Evolutionary conservation across 805 yeast genomes (phyloP), one percentile per base, ranked within the genome.

Genomic region (Isabelozyma heimii): DNA sequence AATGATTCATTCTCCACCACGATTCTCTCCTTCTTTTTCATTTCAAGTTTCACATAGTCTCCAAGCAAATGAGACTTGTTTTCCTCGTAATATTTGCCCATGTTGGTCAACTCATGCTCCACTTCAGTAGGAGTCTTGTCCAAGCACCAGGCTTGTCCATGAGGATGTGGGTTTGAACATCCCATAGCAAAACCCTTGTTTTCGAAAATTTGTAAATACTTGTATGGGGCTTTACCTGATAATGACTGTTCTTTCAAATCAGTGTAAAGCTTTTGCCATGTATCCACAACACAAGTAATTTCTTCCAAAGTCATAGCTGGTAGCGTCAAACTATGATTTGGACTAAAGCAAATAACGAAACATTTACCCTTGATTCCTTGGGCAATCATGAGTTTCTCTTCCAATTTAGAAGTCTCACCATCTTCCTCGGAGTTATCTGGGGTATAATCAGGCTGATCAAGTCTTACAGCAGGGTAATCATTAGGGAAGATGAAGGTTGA

Each of bases 101-200:
- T 72, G 44, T 81, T 73, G 4, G 58, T 64, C 44, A 83, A 69
- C 63, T 86, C 91, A 46, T 75, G 72, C 16, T 72, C 74, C 8
- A 87, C 87, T 66, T 85, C 91, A 37, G 80, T 80, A 6, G 92
- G 91, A 12, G 85, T 69, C 5, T 74, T 64, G 53, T 79, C 84
- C 47, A 85, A 71, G 65, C 86, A 81, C 92, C 92, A 86, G 12
- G 87, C 89, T 67, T 86, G 92, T 26, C 91, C 89, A 60, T 86
- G 92, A 7, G 91, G 91, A 65, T 86, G 92, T 2, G 89, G 86
- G 60, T 86, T 86, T 3, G 90, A 85, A 60, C 91, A 86, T 38
- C 91, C 91, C 91, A 86, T 86, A 5, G 88, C 86, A 40, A 83
- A 72, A 28, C 91, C 91, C 65, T 86, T 86, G 63, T 86, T 86